Conservation (phyloP, 2,329 filamentous ascomycete species). For the Venturia effusa region DNA sequence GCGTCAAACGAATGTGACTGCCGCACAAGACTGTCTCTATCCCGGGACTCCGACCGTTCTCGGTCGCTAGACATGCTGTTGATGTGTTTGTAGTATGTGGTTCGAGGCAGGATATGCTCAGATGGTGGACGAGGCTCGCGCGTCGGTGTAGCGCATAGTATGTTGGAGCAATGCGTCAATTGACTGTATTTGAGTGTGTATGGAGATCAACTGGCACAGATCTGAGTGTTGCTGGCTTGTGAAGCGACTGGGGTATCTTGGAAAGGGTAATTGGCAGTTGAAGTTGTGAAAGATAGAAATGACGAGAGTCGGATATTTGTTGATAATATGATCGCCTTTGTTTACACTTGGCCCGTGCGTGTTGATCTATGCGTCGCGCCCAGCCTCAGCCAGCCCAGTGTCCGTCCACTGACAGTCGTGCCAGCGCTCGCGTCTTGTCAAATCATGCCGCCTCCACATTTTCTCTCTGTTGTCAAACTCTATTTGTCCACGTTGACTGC, state of each 20-base stretch:
- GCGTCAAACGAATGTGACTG: conserved; percentile 8
- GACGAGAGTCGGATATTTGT: not conserved
- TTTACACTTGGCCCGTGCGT: not conserved
- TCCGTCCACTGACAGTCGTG: no score
- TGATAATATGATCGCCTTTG: not conserved
- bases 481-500: not conserved
- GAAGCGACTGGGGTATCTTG: not conserved
- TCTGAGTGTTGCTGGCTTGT: not conserved
- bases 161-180: not conserved
- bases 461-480: not conserved
- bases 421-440: not conserved
- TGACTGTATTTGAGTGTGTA: not conserved
- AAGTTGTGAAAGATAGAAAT: no score
- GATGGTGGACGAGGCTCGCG: not conserved
- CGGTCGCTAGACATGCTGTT: conserved; percentile 7
- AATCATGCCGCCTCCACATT: not conserved
- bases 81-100: not conserved
- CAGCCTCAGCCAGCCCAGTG: no score
- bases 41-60: conserved; percentile 4
- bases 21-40: conserved; percentile 5
- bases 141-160: not conserved
- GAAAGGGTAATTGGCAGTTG: no score
- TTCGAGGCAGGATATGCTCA: not conserved
- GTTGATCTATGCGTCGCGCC: no score
- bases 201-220: not conserved